phyloP scores from a whole-genome alignment of 495 filamentous ascomycete species.

The Aspergillus sclerotiicarbonarius region DNA sequence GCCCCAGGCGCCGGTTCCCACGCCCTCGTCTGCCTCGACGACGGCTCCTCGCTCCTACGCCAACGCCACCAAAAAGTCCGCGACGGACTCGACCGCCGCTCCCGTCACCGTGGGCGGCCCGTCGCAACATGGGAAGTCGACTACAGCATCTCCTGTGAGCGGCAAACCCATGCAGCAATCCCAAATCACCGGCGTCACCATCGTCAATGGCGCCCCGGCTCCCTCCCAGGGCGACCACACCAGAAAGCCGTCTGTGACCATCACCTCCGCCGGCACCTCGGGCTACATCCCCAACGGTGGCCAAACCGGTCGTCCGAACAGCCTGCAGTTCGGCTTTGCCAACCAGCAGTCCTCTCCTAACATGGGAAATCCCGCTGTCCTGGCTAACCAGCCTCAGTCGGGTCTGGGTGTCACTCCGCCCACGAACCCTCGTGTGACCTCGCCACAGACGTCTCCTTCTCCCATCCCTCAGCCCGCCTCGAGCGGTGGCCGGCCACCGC shows the following conservation, averaged over 20 bases:
- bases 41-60: constrained; percentile 59
- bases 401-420: constrained; percentile 65
- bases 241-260: constrained; percentile 83
- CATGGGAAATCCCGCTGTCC: constrained; percentile 46
- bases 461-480: constrained; percentile 85
- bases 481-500: constrained; percentile 78
- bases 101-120: constrained; percentile 69
- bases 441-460: constrained; percentile 75
- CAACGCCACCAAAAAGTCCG: constrained; percentile 77
- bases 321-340: constrained; percentile 75
- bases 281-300: constrained; percentile 76
- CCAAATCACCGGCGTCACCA: constrained; percentile 60
- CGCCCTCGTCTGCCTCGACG: constrained; percentile 50
- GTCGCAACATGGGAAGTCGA: constrained; percentile 80
- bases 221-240: constrained; percentile 67
- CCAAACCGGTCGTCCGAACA: constrained; percentile 57
- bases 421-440: constrained; percentile 63
- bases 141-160: constrained; percentile 76
- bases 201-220: constrained; percentile 65
- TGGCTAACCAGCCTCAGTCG: constrained; percentile 48
- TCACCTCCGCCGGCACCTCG: constrained; percentile 72
- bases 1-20: constrained; percentile 53
- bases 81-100: constrained; percentile 64
- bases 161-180: constrained; percentile 65
- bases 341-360: constrained; percentile 66